A percentile compares a stretch with the other conserved stretches of the same genome.
These are phyloP conservation scores for Bifiguratus adelaidae DNA, from an alignment of 192 early-diverging fungal genomes.

Conservation along the genomic window DNA sequence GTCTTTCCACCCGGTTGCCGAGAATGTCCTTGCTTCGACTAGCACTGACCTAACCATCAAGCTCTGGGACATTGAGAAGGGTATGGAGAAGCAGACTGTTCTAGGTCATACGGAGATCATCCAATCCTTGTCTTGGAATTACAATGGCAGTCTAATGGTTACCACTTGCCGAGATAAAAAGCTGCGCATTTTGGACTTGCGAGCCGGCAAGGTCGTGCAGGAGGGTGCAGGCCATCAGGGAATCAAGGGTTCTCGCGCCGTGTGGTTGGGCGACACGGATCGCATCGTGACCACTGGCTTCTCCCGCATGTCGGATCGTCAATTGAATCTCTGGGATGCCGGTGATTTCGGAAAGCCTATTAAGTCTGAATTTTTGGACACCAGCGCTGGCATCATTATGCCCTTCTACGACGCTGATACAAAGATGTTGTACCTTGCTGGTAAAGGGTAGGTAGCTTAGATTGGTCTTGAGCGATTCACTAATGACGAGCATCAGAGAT, in stretches of 20 bases:
- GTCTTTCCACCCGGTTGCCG: constrained; percentile 91
- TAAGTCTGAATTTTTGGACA: constrained; percentile 72
- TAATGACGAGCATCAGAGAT: constrained; percentile 50
- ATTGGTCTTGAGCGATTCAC: not conserved
- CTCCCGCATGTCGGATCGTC: constrained; percentile 86
- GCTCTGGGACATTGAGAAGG: constrained; percentile 93
- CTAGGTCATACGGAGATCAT: constrained; percentile 84
- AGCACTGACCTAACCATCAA: constrained; percentile 81
- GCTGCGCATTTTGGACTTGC: constrained; percentile 87
- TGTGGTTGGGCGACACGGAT: constrained; percentile 74
- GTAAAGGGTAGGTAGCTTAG: constrained; percentile 54
- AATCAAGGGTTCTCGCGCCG: constrained; percentile 91
- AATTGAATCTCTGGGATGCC: constrained; percentile 86
- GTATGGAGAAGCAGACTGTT: constrained; percentile 62
- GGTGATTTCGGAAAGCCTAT: constrained; percentile 58
- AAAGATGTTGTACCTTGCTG: constrained; percentile 86
- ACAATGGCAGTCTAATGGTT: constrained; percentile 71
- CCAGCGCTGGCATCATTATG: constrained; percentile 91
- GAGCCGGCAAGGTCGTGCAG: constrained; percentile 69
- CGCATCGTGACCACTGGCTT: constrained; percentile 92
- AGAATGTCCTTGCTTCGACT: constrained; percentile 83
- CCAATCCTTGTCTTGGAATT: constrained; percentile 86
- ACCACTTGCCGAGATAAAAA: constrained; percentile 97
- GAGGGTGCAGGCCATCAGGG: constrained; percentile 85
- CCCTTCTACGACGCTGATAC: constrained; percentile 92